These are phyloP conservation scores for Chenopodium quinoa DNA, from an alignment of 148 eudicot genomes.

Conservation along the genomic window DNA sequence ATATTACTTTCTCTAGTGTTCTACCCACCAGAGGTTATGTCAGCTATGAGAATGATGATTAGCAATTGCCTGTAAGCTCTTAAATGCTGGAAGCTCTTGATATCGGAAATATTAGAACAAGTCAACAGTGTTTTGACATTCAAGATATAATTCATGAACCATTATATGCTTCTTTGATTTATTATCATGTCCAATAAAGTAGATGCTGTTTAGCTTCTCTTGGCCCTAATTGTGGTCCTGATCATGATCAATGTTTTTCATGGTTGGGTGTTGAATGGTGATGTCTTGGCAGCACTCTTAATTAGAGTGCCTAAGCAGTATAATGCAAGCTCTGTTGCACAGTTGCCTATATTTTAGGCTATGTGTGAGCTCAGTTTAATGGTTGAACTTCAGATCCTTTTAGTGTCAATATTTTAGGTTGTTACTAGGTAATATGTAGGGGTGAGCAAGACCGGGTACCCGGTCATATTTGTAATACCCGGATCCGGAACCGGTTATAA, in stretches of 20 bases:
- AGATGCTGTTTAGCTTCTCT: not conserved
- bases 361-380: not conserved
- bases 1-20: not conserved
- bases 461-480: too few relatives aligned
- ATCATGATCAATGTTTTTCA: not conserved
- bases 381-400: not conserved
- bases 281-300: not conserved
- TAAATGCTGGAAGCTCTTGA: constrained; percentile 7
- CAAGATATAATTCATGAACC: not conserved
- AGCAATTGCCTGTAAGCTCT: constrained; percentile 3
- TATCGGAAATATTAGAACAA: not conserved
- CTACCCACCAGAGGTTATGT: not conserved
- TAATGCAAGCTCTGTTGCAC: not conserved
- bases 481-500: too few relatives aligned
- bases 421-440: not conserved
- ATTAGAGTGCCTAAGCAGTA: not conserved
- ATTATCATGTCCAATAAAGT: not conserved
- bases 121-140: not conserved
- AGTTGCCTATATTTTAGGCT: not conserved
- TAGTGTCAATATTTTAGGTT: not conserved
- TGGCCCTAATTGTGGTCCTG: not conserved
- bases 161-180: not conserved
- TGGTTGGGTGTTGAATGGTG: not conserved
- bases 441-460: too few relatives aligned
- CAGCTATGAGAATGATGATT: not conserved